Conservation (phyloP, 768 basidiomycete genomes). For the Calocybe indica region DNA sequence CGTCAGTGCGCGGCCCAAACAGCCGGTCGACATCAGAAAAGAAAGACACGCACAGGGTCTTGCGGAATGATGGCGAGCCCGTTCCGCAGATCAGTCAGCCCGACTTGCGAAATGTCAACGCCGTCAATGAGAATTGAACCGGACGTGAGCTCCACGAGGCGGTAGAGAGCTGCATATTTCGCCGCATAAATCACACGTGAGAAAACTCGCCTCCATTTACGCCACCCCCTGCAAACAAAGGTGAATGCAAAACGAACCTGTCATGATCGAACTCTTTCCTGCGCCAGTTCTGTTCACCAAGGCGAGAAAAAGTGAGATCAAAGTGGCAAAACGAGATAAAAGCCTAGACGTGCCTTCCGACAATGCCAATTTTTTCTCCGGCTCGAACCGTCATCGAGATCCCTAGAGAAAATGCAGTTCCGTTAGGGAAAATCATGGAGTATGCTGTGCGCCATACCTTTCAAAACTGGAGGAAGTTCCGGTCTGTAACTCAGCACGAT, state of each 20-base stretch:
- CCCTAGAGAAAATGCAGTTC: constrained; percentile 9
- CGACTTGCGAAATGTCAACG: constrained; percentile 78
- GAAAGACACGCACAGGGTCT: constrained; percentile 52
- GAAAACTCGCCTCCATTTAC: background rate
- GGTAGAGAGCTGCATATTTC: constrained; percentile 61
- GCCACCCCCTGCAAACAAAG: background rate
- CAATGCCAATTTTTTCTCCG: constrained; percentile 90
- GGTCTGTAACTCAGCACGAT: constrained; percentile 81
- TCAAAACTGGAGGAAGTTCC: constrained; percentile 84
- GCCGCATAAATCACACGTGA: background rate
- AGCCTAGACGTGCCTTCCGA: constrained; percentile 42
- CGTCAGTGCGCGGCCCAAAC: background rate
- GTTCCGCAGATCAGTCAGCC: constrained; percentile 65
- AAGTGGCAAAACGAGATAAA: background rate
- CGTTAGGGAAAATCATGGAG: background rate
- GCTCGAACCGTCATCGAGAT: constrained; percentile 62
- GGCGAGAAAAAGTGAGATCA: background rate
- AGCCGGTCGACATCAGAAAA: background rate
- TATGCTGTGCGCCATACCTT: constrained; percentile 30
- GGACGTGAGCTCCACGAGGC: constrained; percentile 72
- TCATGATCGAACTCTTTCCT: constrained; percentile 88
- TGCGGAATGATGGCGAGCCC: constrained; percentile 80
- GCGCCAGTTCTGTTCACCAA: constrained; percentile 59
- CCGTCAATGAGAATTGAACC: constrained; percentile 79
- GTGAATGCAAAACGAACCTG: constrained; percentile 29